A percentile compares a stretch with the other conserved stretches of the same genome.
Conservation (phyloP, 2,329 filamentous ascomycete genomes). For the Fusarium proliferatum region DNA sequence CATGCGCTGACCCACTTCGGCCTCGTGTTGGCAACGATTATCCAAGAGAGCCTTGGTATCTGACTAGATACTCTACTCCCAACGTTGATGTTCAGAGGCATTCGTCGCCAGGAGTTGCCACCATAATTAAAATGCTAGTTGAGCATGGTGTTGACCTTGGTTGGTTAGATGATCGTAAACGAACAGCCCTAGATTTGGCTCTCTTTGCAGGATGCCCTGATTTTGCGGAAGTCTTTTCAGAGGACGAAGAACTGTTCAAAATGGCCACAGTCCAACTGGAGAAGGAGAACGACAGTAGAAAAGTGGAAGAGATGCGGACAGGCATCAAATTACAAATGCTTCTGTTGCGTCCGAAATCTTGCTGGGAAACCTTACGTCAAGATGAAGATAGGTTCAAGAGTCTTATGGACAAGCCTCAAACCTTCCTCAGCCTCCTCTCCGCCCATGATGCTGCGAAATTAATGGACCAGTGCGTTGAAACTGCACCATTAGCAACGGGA, state of each 20-base stretch:
- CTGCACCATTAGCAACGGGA: background rate
- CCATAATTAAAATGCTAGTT: slow-evolving; percentile 25
- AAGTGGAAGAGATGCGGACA: background rate
- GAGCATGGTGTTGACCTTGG: background rate
- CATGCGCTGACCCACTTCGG: slow-evolving; percentile 5
- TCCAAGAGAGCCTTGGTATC: background rate
- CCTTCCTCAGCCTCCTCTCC: background rate
- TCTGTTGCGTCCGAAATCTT: slow-evolving; percentile 17
- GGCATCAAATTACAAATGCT: slow-evolving; percentile 20
- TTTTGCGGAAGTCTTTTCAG: slow-evolving; percentile 20
- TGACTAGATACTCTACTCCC: background rate
- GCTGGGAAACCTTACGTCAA: background rate
- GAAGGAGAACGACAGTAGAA: background rate
- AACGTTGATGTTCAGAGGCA: background rate
- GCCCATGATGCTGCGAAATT: slow-evolving; percentile 6
- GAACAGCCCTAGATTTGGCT: slow-evolving; percentile 32
- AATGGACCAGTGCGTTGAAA: background rate
- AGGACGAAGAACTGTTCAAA: slow-evolving; percentile 10
- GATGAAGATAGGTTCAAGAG: background rate
- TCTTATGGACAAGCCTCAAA: background rate
- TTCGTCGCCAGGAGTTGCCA: background rate
- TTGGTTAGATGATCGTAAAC: background rate
- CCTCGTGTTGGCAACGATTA: background rate
- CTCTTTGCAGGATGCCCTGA: slow-evolving; percentile 12
- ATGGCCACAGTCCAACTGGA: background rate